Percentiles rank a stretch among this genome's conserved stretches.
phyloP scores from a whole-genome alignment of 306 rosid species.

The Vachellia collinsii region DNA sequence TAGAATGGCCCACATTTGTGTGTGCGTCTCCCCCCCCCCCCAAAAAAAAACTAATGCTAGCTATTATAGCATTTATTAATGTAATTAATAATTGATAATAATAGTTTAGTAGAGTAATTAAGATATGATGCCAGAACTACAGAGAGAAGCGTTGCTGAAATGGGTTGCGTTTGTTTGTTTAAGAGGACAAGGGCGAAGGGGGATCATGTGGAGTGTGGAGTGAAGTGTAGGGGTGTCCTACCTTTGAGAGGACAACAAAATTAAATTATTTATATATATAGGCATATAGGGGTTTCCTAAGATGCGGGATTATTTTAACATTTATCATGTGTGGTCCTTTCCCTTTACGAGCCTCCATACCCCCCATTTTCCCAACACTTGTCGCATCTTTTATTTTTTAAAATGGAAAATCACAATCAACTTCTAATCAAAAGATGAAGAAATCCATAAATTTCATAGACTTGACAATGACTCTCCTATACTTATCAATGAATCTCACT shows the following conservation, averaged over 20 bases:
- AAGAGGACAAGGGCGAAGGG: no score
- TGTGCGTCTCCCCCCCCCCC: neutral
- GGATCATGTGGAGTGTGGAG: conserved; percentile 1
- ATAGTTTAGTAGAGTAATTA: neutral
- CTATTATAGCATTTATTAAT: neutral
- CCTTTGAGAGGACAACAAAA: neutral
- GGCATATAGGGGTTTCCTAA: neutral
- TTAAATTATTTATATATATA: no score
- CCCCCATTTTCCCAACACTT: neutral
- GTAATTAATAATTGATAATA: neutral
- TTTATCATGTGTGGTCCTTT: neutral
- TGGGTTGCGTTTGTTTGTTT: no score
- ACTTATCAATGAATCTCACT: no score
- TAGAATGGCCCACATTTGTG: neutral
- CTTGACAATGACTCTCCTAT: no score
- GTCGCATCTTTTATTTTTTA: neutral
- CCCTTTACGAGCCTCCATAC: neutral
- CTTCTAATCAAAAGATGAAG: no score
- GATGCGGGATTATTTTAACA: neutral
- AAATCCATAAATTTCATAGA: no score
- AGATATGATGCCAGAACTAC: neutral
- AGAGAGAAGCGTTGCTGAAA: neutral
- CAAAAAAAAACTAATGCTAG: neutral
- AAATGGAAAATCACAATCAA: no score
- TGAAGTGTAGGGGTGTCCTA: conserved; percentile 7